A percentile compares a stretch with the other conserved stretches of the same genome.
Conservation (phyloP, 371 early-diverging fungal genomes). For the Lichtheimia hyalospora region DNA sequence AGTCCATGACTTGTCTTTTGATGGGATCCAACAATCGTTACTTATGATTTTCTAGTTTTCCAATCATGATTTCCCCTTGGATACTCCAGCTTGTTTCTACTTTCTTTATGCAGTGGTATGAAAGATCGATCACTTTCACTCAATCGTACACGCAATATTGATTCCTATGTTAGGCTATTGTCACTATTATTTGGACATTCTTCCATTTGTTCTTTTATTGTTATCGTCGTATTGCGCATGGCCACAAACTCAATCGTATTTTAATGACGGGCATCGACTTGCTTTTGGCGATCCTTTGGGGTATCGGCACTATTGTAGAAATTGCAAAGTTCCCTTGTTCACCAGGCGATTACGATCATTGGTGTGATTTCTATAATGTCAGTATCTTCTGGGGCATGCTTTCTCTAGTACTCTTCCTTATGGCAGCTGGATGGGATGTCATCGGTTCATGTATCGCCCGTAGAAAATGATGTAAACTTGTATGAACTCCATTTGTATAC, state of each 20-base stretch:
- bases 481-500: background rate
- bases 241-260: conserved; percentile 46
- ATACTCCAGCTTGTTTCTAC: conserved; percentile 34
- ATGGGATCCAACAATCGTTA: background rate
- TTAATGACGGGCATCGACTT: conserved; percentile 48
- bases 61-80: conserved; percentile 31
- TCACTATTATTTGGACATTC: conserved; percentile 46
- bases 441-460: conserved; percentile 37
- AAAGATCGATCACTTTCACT: too few relatives aligned
- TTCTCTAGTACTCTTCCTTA: conserved; percentile 43
- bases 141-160: background rate
- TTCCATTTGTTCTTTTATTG: conserved; percentile 45
- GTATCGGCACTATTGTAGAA: conserved; percentile 56
- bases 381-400: conserved; percentile 55
- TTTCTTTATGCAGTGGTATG: conserved; percentile 48
- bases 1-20: conserved; percentile 8
- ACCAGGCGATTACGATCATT: conserved; percentile 39
- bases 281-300: conserved; percentile 50
- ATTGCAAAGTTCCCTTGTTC: conserved; percentile 48
- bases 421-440: conserved; percentile 45
- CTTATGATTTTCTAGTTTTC: conserved; percentile 22
- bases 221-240: conserved; percentile 40
- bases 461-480: conserved; percentile 1
- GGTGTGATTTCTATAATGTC: conserved; percentile 61
- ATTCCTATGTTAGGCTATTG: conserved; percentile 28